phyloP scores from a whole-genome alignment of 208 protist genomes.

The Trichomonas vaginalis region DNA sequence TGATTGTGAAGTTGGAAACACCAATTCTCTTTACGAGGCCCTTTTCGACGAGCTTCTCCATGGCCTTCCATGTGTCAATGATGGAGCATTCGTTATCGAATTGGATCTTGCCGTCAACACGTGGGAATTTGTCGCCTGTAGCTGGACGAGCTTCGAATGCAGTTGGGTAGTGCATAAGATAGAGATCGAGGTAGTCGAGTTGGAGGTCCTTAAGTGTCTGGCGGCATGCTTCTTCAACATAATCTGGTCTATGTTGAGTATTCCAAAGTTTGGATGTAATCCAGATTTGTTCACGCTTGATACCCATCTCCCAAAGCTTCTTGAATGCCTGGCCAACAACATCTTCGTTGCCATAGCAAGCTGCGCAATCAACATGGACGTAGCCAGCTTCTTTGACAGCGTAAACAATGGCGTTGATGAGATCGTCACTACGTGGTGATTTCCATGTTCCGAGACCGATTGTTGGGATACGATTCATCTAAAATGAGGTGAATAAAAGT shows the following conservation, averaged over 20 bases:
- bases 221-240: neutral
- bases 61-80: neutral
- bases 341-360: neutral
- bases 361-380: neutral
- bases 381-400: neutral
- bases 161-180: neutral
- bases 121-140: neutral
- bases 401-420: too few species aligned
- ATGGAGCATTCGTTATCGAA: neutral
- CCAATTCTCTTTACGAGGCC: neutral
- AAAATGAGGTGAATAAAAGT: too few species aligned
- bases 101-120: too few species aligned
- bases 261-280: neutral
- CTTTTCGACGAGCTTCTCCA: neutral
- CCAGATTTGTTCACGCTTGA: neutral
- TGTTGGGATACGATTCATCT: neutral
- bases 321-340: neutral
- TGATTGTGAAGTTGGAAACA: neutral
- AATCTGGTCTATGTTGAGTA: neutral
- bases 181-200: neutral
- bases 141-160: neutral
- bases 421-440: neutral
- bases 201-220: neutral
- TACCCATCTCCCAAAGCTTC: neutral
- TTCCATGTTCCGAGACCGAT: neutral